phyloP scores from a whole-genome alignment of 352 stramenopile species.

The Aphanomyces cochlioides region DNA sequence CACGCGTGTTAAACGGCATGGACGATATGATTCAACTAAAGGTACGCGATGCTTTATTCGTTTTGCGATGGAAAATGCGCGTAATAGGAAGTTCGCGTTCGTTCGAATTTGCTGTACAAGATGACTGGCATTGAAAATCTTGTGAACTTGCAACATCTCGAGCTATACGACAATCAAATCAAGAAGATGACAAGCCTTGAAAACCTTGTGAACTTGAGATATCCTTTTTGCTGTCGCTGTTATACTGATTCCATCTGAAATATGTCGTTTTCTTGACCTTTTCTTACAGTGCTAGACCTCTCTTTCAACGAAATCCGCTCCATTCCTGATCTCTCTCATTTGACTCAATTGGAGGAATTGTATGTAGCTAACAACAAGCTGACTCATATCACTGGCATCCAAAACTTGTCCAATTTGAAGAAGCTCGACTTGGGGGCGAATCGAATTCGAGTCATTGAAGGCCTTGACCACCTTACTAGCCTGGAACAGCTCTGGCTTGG shows the following conservation, averaged over 20 bases:
- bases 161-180: slow-evolving; percentile 99
- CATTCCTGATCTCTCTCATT: slow-evolving; percentile 72
- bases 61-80: background rate
- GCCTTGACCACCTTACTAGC: slow-evolving; percentile 81
- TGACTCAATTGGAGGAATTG: slow-evolving; percentile 87
- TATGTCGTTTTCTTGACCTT: background rate
- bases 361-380: slow-evolving; percentile 99
- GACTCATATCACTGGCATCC: slow-evolving; percentile 91
- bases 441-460: slow-evolving; percentile 89
- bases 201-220: slow-evolving; percentile 51
- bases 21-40: slow-evolving; percentile 48
- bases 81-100: slow-evolving; percentile 56
- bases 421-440: slow-evolving; percentile 98
- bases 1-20: slow-evolving; percentile 58
- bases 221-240: slow-evolving; percentile 19
- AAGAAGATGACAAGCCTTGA: slow-evolving; percentile 70
- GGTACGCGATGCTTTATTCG: slow-evolving; percentile 32
- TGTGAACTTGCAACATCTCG: slow-evolving; percentile 84
- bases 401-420: slow-evolving; percentile 73
- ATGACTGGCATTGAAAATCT: slow-evolving; percentile 70
- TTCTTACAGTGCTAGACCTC: slow-evolving; percentile 85
- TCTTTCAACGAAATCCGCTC: slow-evolving; percentile 96
- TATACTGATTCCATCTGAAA: background rate
- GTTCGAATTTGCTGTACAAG: slow-evolving; percentile 74
- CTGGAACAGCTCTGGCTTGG: slow-evolving; percentile 97